Percentiles rank a stretch among this genome's conserved stretches.
These are phyloP conservation scores for Exophiala sp. DNA, from an alignment of 2,329 filamentous ascomycete species.

Conservation along the genomic window DNA sequence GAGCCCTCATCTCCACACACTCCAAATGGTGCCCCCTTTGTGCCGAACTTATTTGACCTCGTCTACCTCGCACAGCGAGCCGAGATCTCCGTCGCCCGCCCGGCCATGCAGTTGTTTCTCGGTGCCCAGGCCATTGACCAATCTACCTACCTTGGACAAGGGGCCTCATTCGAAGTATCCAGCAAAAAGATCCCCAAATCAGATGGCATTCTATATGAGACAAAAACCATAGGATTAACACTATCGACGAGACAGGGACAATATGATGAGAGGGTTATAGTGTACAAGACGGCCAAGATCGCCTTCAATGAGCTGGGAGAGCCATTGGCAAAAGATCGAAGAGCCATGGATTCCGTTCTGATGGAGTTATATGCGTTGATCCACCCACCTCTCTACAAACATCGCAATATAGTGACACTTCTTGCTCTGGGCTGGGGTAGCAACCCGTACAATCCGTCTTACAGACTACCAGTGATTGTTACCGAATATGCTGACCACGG, in stretches of 20 bases:
- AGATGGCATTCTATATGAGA: constrained; percentile 1
- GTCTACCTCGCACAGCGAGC: not conserved
- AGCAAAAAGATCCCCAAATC: constrained; percentile 1
- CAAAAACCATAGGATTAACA: not conserved
- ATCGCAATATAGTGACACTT: constrained; percentile 28
- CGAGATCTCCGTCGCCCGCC: constrained; percentile 1
- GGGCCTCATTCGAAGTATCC: constrained; percentile 1
- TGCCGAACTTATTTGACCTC: constrained; percentile 4
- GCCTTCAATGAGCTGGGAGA: constrained; percentile 16
- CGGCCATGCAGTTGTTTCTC: constrained; percentile 2
- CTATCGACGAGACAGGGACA: not conserved
- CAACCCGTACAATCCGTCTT: constrained; percentile 14
- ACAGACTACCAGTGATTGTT: constrained; percentile 25
- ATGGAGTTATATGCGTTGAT: constrained; percentile 26
- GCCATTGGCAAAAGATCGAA: constrained; percentile 10
- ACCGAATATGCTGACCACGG: constrained; percentile 29
- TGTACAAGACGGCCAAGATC: constrained; percentile 20
- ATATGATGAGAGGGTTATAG: constrained; percentile 1
- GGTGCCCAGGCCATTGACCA: constrained; percentile 4
- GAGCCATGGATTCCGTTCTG: constrained; percentile 18
- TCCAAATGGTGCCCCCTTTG: not conserved
- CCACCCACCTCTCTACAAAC: constrained; percentile 24
- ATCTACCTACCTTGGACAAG: constrained; percentile 1
- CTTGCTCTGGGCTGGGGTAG: constrained; percentile 28
- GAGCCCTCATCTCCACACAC: not conserved